Base-by-base conservation (phyloP, 192 early-diverging fungal genomes). In the Jimgerdemannia flammicorona region DNA sequence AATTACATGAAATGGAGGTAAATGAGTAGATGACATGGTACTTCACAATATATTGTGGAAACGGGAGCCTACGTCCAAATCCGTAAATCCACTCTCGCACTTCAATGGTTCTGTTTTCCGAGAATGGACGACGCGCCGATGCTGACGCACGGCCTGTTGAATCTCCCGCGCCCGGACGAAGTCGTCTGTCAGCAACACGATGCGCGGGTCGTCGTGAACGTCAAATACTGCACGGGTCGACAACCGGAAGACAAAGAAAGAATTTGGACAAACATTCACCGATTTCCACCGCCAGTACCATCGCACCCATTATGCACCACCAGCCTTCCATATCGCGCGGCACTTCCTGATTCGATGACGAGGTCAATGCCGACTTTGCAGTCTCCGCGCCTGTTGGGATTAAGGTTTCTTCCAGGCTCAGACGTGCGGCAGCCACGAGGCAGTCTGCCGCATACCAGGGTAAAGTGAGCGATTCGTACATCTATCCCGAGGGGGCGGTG, bases 301-400 rank as follows among this genome's bases (percentile, higher is more conserved):
- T 41, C 8, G 77, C 80, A 44, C 76, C 77, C 18, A 81, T 70
- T 0, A 78, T 40, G 67, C 78, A 77, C 80, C 80, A 81, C 1
- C 64, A 14, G 7, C 39, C 18, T 3, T 17, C 42, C 10, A 20
- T 18, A 3, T 44, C 11, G 42, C 43, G 44, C 18, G 40, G 43
- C 59, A 9, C 17, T 29, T 65, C 68, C 44, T 20, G 4, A n/a
- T 39, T 17, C 40, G 3, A 40, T 64, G 39, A 18, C 39, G 39
- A 11, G 6, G 67, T 10, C 17, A 40, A 39, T 39, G 42, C 17
- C 41, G 64, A 44, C 19, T 40, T 72, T 0, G 71, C 67, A 14
- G 8, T 59, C 49, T 59, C 49, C 14, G 49, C 8, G 49, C 49
- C 49, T 10, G 49, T 6, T 14, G 8, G 42, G 3, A 18, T 39